phyloP scores from a whole-genome alignment of 73 alveolate genomes.

The Tetrahymena elliotti region DNA sequence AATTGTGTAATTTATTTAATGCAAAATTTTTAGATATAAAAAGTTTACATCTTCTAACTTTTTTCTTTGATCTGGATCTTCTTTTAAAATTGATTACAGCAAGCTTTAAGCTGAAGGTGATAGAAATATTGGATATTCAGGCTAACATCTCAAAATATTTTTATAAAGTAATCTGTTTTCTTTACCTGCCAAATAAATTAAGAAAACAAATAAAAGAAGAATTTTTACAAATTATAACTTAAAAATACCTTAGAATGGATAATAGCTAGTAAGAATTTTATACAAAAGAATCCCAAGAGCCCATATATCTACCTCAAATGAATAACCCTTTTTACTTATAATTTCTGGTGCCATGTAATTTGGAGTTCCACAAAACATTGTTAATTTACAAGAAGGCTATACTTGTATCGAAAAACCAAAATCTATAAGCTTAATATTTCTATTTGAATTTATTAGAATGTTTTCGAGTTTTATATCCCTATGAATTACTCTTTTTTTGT shows the following conservation, averaged over 20 bases:
- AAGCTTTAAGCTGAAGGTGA: conserved; percentile 12
- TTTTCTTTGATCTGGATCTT: conserved; percentile 30
- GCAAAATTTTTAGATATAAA: too few species aligned
- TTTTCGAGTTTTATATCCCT: conserved; percentile 77
- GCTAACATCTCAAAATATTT: conserved; percentile 30
- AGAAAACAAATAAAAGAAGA: not conserved
- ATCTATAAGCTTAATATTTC: conserved; percentile 64
- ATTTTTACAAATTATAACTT: not conserved
- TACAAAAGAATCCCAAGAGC: conserved; percentile 68
- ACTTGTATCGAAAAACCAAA: conserved; percentile 61
- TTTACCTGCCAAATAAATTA: not conserved
- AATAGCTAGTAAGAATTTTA: conserved; percentile 58
- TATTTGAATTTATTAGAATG: conserved; percentile 53
- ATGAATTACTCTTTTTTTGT: conserved; percentile 50
- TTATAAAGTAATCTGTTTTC: conserved; percentile 29
- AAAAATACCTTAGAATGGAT: conserved; percentile 58
- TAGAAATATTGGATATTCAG: conserved; percentile 33
- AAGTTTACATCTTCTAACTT: conserved; percentile 29
- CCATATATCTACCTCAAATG: conserved; percentile 73
- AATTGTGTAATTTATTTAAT: not conserved
- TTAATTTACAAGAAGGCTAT: conserved; percentile 22
- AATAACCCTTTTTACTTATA: conserved; percentile 55
- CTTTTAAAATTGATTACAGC: conserved; percentile 25
- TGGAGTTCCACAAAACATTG: conserved; percentile 78
- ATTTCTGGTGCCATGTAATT: conserved; percentile 84